phyloP scores from a whole-genome alignment of 371 early-diverging fungal genomes.

The Capniomyces stellatus region DNA sequence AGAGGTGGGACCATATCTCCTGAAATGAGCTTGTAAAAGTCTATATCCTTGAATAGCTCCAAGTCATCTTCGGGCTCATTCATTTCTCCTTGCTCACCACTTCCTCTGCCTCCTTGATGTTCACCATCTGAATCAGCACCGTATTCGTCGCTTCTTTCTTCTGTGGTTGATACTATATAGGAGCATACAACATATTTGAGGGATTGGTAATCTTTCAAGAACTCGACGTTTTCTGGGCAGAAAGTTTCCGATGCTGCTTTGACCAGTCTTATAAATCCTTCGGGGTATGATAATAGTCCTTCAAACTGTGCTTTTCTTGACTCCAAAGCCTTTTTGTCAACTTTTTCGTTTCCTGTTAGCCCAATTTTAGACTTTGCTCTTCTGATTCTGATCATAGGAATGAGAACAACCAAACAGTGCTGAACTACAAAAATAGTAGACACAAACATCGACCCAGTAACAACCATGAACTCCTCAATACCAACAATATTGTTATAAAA shows the following conservation, averaged over 20 bases:
- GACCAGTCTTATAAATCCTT: neutral
- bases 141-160: neutral
- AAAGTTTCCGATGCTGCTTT: neutral
- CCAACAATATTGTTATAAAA: neutral
- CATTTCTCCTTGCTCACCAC: neutral
- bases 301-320: neutral
- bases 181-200: conserved; percentile 1
- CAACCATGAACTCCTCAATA: neutral
- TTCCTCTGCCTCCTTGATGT: neutral
- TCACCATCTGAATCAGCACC: neutral
- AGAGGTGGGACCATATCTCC: conserved; percentile 1
- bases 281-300: neutral
- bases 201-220: neutral
- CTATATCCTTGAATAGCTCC: neutral
- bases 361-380: neutral
- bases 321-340: neutral
- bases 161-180: neutral
- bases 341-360: neutral
- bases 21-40: neutral
- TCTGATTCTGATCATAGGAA: neutral
- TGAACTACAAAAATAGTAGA: neutral
- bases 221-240: conserved; percentile 2
- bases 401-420: neutral
- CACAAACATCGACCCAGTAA: conserved; percentile 1
- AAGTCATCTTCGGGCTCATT: neutral